Base-by-base conservation (phyloP, 2,329 filamentous ascomycete genomes). In the Stagonosporopsis cucurbitacearum region DNA sequence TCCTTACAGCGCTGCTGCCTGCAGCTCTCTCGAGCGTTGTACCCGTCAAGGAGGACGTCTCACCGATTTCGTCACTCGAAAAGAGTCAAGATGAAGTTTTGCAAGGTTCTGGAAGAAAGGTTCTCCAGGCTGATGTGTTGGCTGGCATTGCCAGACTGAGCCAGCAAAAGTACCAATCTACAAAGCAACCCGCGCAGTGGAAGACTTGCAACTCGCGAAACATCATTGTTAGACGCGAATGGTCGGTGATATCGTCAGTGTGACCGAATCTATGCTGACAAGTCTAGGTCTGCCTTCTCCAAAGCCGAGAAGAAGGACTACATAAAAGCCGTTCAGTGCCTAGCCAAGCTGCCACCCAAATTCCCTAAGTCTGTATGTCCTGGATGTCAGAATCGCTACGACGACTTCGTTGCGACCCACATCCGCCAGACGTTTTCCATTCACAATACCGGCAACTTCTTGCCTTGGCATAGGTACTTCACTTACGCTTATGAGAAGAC, bases 221-320 rank as follows among this genome's bases (percentile, higher is more conserved):
- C 54, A 73, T 74, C 11, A 65, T 67, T 15, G 64, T 79, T 5
- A 70, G 80, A 37, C 70, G 71, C 48, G 79, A 82, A 69, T 82
- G 80, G 80, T 78, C 48, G 37, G 80, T 78, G 50, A 23, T 1
- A 11, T 11, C 17, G 3, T 19, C 22, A 32, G 6, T 4, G 39
- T 36, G 23, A 12, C 39, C 13, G 13, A 11, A 7, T 26, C 12
- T 13, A 23, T 20, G 26, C 55, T 66, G 22, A 68, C 41, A 20
- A 26, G 25, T 2, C 7, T 17, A 70, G 66, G 67, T 59, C 65
- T 8, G 59, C 64, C 1, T 70, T 73, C 30, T 62, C 67, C 2
- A 58, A 47, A 0, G 35, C 58, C 28, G 64, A 73, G 55, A 72
- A 67, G 61, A 67, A 65, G 22, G 56, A 66, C 9, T 75, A 75